Conservation (phyloP, 164 flowering plant species). For the Aristolochia contorta region DNA sequence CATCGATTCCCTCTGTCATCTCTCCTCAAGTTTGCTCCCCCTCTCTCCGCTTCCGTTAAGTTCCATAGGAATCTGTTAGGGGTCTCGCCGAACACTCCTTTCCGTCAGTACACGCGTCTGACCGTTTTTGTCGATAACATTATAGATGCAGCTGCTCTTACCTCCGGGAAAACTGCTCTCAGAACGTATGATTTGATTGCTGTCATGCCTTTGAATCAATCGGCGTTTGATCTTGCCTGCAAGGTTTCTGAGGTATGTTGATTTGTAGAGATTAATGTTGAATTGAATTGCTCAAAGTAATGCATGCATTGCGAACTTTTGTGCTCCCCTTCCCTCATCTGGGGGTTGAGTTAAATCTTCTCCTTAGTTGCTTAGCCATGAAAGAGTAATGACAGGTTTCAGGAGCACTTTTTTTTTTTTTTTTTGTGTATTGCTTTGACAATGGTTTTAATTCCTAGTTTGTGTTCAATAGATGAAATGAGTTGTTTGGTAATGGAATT, state of each 20-base stretch:
- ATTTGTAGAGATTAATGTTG: not conserved
- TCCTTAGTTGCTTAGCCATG: no score
- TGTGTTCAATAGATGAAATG: no score
- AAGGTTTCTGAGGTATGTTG: conserved; percentile 49
- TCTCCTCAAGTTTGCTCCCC: conserved; percentile 39
- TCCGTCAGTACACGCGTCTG: conserved; percentile 87
- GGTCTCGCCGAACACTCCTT: conserved; percentile 43
- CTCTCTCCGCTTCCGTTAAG: conserved; percentile 41
- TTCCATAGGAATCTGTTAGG: conserved; percentile 63
- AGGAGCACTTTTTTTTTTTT: no score
- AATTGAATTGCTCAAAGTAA: not conserved
- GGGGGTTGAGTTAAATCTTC: no score
- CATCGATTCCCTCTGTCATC: conserved; percentile 51
- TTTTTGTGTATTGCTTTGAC: no score
- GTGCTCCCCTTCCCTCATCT: no score
- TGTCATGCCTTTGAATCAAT: conserved; percentile 60
- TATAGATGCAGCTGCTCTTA: conserved; percentile 44
- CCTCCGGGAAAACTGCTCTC: conserved; percentile 59
- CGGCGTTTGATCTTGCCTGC: conserved; percentile 64
- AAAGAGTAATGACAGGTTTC: no score
- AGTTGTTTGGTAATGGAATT: no score
- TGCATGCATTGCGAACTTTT: no score
- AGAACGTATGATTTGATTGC: conserved; percentile 77
- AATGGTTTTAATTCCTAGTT: no score
- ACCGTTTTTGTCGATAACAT: conserved; percentile 49